Evolutionary conservation across 768 basidiomycete species (phyloP), one percentile per base, ranked within the genome.

Genomic region (Psilocybe azurescens): DNA sequence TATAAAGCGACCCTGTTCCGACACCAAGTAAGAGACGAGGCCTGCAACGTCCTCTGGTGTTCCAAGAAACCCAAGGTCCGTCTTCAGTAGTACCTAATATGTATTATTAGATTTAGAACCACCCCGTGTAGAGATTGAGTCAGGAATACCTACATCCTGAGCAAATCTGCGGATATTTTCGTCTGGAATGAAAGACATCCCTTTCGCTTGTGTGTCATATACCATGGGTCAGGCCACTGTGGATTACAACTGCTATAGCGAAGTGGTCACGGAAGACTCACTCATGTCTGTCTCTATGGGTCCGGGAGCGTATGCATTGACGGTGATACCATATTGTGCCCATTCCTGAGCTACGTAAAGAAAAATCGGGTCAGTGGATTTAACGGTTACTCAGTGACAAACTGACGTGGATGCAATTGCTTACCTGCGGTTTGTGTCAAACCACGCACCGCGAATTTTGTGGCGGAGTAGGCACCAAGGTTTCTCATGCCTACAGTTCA

Each of bases 261-360:
- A 24, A 24, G 24, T 2, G 24, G 2, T 24, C 11, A 54, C 39
- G 30, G 16, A 47, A 9, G 3, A 28, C 61, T 49, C 13, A 60
- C 61, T 13, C 57, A 65, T 50, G 16, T 50, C 44, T 16, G 64
- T 62, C 9, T 59, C 50, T 20, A 61, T 63, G n/a, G 49, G 49
- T 62, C 79, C 77, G 16, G 78, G 77, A 8, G 77, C 75, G 53
- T 81, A 80, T 1, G 78, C 74, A 39, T 83, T 82, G 16, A 80
- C 79, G 1, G 77, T 81, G 38, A 82, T 83, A 5, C 68, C 68
- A 58, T 81, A 63, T 29, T 62, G 63, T 7, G 72, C 79, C 3
- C 80, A 66, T 63, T 81, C 79, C 18, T 67, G 41, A 0, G 80
- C 79, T 81, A 44, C 13, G 7, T 52, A 50, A 8, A 56, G 28